phyloP scores from a whole-genome alignment of 169 alveolate species.

The Cryptosporidium tyzzeri region DNA sequence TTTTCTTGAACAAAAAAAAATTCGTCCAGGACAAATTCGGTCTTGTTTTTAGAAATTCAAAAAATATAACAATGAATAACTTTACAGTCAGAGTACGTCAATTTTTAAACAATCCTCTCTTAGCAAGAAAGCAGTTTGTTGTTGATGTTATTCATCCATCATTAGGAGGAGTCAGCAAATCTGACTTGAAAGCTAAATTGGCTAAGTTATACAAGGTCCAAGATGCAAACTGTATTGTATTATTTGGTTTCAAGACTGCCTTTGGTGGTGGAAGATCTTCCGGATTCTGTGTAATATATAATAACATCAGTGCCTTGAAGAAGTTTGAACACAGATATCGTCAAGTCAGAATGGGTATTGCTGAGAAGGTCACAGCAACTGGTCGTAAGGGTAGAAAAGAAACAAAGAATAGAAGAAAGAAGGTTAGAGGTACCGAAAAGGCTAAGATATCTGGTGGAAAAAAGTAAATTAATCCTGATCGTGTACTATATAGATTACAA shows the following conservation, averaged over 20 bases:
- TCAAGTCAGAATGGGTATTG: conserved; percentile 88
- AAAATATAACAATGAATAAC: conserved; percentile 27
- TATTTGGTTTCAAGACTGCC: conserved; percentile 93
- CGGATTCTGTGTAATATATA: conserved; percentile 95
- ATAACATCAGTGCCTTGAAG: conserved; percentile 89
- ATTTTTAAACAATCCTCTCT: conserved; percentile 90
- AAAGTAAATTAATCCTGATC: conserved; percentile 78
- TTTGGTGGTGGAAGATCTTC: conserved; percentile 97
- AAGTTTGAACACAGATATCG: conserved; percentile 90
- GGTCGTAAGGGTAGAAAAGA: conserved; percentile 91
- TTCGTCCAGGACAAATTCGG: conserved; percentile 3
- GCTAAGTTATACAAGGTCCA: conserved; percentile 89
- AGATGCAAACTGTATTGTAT: conserved; percentile 88
- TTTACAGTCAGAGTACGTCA: conserved; percentile 88
- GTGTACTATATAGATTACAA: not conserved
- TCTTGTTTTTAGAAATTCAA: not conserved
- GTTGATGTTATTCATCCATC: conserved; percentile 94
- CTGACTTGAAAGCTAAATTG: conserved; percentile 89
- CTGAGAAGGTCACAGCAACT: conserved; percentile 82
- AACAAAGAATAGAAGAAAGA: conserved; percentile 89
- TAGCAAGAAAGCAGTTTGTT: conserved; percentile 92
- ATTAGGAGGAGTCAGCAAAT: conserved; percentile 91
- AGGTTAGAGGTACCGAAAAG: conserved; percentile 83
- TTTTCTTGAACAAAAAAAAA: not conserved
- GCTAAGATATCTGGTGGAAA: conserved; percentile 83